phyloP scores from a whole-genome alignment of 2,329 filamentous ascomycete genomes.

The Xylariaceae sp. region DNA sequence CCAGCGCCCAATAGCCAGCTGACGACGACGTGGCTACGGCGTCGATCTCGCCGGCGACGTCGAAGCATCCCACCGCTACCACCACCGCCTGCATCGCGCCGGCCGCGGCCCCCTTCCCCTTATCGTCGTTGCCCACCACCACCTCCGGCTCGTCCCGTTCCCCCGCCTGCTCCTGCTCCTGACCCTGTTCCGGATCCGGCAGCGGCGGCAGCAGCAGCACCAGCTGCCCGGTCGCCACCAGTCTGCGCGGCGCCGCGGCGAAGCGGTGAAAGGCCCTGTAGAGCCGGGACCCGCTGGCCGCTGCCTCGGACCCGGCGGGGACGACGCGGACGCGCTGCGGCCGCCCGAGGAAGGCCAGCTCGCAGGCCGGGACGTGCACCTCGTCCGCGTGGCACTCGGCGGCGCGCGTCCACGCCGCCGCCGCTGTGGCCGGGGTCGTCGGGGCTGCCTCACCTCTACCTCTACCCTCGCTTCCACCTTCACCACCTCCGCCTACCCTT shows the following conservation, averaged over 20 bases:
- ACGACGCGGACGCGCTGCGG: conserved; percentile 8
- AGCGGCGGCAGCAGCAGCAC: conserved; percentile 1
- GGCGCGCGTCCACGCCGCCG: conserved; percentile 11
- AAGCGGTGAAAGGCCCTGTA: not conserved
- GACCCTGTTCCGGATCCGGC: not conserved
- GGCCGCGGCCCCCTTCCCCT: not conserved
- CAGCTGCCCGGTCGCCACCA: conserved; percentile 5
- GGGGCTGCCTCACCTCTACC: too few relatives aligned
- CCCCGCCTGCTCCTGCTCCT: not conserved
- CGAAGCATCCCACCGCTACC: conserved; percentile 10
- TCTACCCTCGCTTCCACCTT: too few relatives aligned
- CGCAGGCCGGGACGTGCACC: conserved; percentile 10
- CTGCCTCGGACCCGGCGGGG: not conserved
- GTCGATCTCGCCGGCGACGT: conserved; percentile 6
- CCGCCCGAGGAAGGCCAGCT: conserved; percentile 14
- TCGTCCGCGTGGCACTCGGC: conserved; percentile 10
- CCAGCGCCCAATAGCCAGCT: conserved; percentile 12
- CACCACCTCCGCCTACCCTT: too few relatives aligned
- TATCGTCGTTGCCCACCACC: too few relatives aligned
- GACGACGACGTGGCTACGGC: too few relatives aligned
- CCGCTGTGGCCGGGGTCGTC: too few relatives aligned
- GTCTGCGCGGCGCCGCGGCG: not conserved
- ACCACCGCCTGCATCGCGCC: not conserved
- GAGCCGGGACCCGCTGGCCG: not conserved
- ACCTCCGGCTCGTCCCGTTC: too few relatives aligned